Base-by-base conservation (phyloP, 768 basidiomycete genomes). In the Tricholoma terreum region DNA sequence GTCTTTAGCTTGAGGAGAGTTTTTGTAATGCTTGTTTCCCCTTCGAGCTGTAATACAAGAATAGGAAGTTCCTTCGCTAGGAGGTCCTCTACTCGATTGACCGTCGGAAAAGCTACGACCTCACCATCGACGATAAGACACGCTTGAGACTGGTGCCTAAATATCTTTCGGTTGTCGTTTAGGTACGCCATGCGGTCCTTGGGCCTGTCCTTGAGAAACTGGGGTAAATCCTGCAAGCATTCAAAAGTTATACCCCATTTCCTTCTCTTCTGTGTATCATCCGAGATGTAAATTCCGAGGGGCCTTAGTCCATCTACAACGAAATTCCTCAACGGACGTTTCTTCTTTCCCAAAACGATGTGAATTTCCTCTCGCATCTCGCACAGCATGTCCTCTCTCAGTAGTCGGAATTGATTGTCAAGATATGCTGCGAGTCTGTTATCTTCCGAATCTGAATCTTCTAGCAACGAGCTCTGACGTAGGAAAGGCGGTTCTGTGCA, bases 381-480 rank as follows among this genome's bases (percentile, higher is more conserved):
- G 55, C 76, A 70, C 3, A 86, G 52, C 81, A 85, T 83, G 48
- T 85, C 86, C 60, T 87, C 86, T 9, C 87, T 70, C 10, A 86
- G 66, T 14, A 89, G 72, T 8, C 87, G 79, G 64, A 85, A 89
- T 50, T 84, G 84, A 52, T 86, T 85, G 59, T 88, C 86, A 3
- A 87, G 73, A 58, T 87, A 78, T 9, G 79, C 73, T 0, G 77
- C 71, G 6, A 74, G 60, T 2, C 82, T 78, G 12, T 62, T 67
- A 2, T 67, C 65, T 22, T 71, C 70, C 0, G 70, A 71, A 4
- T 70, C 61, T 4, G 79, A 72, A 54, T 83, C 79, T 5, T 82
- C 80, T 0, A 83, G 67, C 7, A 73, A 67, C 2, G 70, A 61
- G 6, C 75, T 74, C 1, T 77, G 73, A 3, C 83, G 78, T 17